These are phyloP conservation scores for Umbilicus rupestris DNA, from an alignment of 164 flowering plant species.

Conservation along the genomic window DNA sequence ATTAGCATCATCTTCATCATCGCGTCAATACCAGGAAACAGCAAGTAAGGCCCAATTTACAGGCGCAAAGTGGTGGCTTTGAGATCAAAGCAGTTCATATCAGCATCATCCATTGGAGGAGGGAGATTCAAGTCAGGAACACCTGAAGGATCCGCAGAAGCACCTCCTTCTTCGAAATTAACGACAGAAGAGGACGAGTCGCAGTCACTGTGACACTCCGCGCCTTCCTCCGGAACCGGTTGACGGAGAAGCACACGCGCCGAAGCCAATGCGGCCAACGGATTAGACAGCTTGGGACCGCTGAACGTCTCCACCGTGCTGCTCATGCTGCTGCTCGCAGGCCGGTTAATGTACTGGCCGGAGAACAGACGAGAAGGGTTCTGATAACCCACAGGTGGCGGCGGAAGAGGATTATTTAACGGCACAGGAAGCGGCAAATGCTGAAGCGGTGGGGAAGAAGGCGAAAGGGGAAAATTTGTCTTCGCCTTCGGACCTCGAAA, in stretches of 20 bases:
- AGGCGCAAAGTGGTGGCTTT: conserved; percentile 8
- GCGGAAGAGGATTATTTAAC: background rate
- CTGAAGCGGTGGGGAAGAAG: conserved; percentile 3
- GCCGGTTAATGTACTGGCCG: conserved; percentile 27
- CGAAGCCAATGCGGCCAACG: conserved; percentile 1
- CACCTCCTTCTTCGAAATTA: conserved; percentile 21
- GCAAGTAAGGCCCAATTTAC: background rate
- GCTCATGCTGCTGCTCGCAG: conserved; percentile 63
- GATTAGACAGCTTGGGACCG: conserved; percentile 25
- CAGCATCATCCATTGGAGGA: conserved; percentile 11
- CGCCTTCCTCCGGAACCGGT: conserved; percentile 13
- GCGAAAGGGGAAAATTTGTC: conserved; percentile 45
- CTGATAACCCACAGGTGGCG: background rate
- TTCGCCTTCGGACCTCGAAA: conserved; percentile 75
- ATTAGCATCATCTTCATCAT: background rate
- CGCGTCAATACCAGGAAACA: background rate
- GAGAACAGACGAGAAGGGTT: conserved; percentile 7
- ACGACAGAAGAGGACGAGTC: conserved; percentile 46
- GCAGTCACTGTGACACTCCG: conserved; percentile 43
- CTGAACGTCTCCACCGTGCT: conserved; percentile 73
- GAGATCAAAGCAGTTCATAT: conserved; percentile 9
- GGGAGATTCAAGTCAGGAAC: conserved; percentile 54
- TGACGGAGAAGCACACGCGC: background rate
- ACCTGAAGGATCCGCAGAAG: background rate
- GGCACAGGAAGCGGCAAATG: background rate